Percentiles rank a stretch among this genome's conserved stretches.
These are phyloP conservation scores for Agaricus blazei DNA, from an alignment of 768 basidiomycete species.

Conservation along the genomic window DNA sequence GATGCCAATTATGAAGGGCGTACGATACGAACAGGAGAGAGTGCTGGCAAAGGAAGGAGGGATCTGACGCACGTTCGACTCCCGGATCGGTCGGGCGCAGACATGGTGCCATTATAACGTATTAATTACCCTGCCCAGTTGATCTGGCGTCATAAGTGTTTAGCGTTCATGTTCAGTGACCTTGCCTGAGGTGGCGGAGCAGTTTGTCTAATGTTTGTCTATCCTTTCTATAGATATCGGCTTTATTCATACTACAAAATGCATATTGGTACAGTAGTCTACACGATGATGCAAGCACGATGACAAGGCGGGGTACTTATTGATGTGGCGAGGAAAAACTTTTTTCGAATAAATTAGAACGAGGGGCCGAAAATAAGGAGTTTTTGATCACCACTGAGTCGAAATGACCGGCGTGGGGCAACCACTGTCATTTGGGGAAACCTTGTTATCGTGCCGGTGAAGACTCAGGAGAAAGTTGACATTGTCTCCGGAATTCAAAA, in stretches of 20 bases:
- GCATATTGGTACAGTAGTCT: conserved; percentile 6
- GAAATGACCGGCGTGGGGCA: conserved; percentile 31
- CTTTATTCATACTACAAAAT: not conserved
- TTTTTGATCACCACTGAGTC: conserved; percentile 34
- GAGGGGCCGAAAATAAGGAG: not conserved
- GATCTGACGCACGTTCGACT: conserved; percentile 8
- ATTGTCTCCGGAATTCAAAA: conserved; percentile 69
- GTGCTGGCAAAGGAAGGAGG: not conserved
- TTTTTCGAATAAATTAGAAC: conserved; percentile 3
- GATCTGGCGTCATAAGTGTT: not conserved
- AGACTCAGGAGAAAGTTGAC: conserved; percentile 58
- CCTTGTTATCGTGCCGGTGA: conserved; percentile 36
- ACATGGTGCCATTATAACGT: not conserved
- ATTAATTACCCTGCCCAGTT: too few species aligned
- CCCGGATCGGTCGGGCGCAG: not conserved
- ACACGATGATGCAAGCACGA: not conserved
- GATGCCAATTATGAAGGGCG: not conserved
- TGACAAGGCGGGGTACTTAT: not conserved
- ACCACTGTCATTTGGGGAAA: conserved; percentile 27
- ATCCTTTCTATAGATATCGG: conserved; percentile 1
- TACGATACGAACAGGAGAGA: not conserved
- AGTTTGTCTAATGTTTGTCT: not conserved
- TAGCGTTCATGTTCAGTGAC: not conserved
- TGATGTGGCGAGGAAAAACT: not conserved
- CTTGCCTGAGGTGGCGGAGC: too few species aligned